phyloP scores from a whole-genome alignment of 2,329 filamentous ascomycete genomes.

The Trichoderma endophyticum region DNA sequence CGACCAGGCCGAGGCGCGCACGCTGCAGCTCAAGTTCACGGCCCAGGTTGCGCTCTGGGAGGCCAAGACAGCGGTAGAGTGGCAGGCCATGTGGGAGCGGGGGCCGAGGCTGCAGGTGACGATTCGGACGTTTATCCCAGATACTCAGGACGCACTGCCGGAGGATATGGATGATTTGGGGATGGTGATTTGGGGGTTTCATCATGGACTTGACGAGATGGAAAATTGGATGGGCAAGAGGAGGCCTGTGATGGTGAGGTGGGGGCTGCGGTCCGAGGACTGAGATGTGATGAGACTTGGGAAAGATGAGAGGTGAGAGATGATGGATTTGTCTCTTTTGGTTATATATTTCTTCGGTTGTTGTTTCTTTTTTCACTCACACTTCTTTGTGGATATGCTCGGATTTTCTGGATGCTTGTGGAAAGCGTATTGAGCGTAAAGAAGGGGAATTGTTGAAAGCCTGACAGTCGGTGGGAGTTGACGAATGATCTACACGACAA shows the following conservation, averaged over 20 bases:
- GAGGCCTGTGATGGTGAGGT: neutral
- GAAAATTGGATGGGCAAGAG: neutral
- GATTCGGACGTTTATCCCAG: neutral
- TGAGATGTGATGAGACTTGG: neutral
- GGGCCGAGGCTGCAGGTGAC: constrained; percentile 1
- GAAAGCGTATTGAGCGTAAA: neutral
- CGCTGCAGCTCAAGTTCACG: constrained; percentile 11
- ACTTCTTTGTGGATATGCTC: neutral
- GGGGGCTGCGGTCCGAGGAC: neutral
- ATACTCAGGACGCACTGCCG: neutral
- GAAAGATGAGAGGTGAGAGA: neutral
- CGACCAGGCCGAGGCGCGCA: constrained; percentile 12
- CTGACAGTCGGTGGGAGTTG: neutral
- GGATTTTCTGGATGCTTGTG: neutral
- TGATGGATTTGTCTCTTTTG: neutral
- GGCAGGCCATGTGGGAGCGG: constrained; percentile 11
- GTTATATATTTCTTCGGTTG: neutral
- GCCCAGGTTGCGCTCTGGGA: constrained; percentile 17
- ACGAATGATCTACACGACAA: neutral
- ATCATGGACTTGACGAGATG: constrained; percentile 6
- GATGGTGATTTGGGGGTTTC: neutral
- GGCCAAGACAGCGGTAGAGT: constrained; percentile 12
- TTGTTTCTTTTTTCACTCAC: neutral
- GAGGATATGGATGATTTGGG: constrained; percentile 14
- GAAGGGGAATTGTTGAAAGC: neutral